These are phyloP conservation scores for Sclerotinia trifoliorum DNA, from an alignment of 2,329 filamentous ascomycete genomes.

Conservation along the genomic window DNA sequence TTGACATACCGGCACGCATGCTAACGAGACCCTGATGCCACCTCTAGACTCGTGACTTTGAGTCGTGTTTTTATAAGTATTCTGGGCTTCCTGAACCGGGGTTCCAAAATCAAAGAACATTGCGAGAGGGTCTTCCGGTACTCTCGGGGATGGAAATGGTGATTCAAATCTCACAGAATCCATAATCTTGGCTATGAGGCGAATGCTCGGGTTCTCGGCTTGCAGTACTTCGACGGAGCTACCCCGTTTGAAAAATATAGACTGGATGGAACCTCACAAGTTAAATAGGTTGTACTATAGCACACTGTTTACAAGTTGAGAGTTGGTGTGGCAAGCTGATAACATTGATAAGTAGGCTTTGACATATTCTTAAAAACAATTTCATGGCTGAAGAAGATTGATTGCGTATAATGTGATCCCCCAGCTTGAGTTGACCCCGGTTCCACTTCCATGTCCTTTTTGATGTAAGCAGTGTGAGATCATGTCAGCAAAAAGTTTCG, in stretches of 20 bases:
- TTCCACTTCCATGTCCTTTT: background rate
- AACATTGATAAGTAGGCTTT: background rate
- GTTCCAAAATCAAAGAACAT: constrained; percentile 33
- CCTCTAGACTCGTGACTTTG: constrained; percentile 25
- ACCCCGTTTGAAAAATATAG: background rate
- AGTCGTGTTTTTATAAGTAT: background rate
- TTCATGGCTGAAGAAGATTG: background rate
- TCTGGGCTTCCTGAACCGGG: constrained; percentile 17
- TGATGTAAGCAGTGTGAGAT: constrained; percentile 10
- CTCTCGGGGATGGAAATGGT: background rate
- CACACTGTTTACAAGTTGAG: background rate
- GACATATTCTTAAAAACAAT: background rate
- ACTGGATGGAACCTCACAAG: background rate
- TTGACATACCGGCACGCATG: constrained; percentile 46
- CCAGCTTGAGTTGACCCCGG: background rate
- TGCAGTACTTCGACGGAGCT: background rate
- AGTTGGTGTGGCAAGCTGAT: constrained; percentile 8
- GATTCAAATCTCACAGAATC: background rate
- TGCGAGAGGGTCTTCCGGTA: constrained; percentile 24
- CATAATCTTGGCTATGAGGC: background rate
- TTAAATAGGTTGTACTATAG: background rate
- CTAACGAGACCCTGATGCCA: constrained; percentile 45
- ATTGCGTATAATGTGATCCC: background rate
- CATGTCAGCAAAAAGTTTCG: constrained; percentile 14
- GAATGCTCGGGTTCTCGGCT: background rate